phyloP scores from a whole-genome alignment of 768 basidiomycete genomes.

The Gloeostereum incarnatum region DNA sequence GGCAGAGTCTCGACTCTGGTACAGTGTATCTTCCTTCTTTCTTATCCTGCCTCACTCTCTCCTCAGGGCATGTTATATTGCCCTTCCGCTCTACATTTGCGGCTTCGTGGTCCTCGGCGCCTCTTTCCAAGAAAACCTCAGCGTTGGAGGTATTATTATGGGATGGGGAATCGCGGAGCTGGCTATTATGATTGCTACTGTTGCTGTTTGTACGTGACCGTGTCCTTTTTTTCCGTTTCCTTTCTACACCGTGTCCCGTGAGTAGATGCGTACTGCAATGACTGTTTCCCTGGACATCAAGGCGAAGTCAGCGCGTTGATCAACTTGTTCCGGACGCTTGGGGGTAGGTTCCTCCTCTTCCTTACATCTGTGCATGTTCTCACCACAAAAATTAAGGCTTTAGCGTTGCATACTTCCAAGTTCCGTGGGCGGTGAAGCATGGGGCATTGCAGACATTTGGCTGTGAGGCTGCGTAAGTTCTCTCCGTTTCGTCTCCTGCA shows the following conservation, averaged over 20 bases:
- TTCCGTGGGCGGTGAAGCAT: slow-evolving; percentile 51
- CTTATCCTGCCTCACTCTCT: neutral
- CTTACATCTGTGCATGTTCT: neutral
- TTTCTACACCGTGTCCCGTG: slow-evolving; percentile 9
- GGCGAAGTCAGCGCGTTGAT: slow-evolving; percentile 58
- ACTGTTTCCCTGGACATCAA: slow-evolving; percentile 39
- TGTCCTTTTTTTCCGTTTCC: slow-evolving; percentile 12
- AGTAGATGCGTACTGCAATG: slow-evolving; percentile 38
- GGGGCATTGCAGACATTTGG: slow-evolving; percentile 58
- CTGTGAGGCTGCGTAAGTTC: slow-evolving; percentile 51
- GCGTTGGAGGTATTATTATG: slow-evolving; percentile 45
- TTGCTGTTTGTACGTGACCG: slow-evolving; percentile 42
- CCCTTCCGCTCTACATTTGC: slow-evolving; percentile 47
- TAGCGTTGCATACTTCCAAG: slow-evolving; percentile 57
- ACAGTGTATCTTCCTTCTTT: slow-evolving; percentile 5
- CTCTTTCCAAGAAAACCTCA: slow-evolving; percentile 41
- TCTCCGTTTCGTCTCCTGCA: slow-evolving; percentile 1
- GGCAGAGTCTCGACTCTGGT: slow-evolving; percentile 56
- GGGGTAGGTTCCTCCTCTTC: slow-evolving; percentile 24
- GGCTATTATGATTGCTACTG: slow-evolving; percentile 50
- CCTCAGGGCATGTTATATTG: slow-evolving; percentile 50
- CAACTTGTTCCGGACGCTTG: slow-evolving; percentile 45
- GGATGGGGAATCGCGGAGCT: slow-evolving; percentile 61
- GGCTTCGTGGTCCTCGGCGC: slow-evolving; percentile 54
- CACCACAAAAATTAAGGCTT: slow-evolving; percentile 27